phyloP scores from a whole-genome alignment of 345 rosid species.

The Bretschneidera sinensis region DNA sequence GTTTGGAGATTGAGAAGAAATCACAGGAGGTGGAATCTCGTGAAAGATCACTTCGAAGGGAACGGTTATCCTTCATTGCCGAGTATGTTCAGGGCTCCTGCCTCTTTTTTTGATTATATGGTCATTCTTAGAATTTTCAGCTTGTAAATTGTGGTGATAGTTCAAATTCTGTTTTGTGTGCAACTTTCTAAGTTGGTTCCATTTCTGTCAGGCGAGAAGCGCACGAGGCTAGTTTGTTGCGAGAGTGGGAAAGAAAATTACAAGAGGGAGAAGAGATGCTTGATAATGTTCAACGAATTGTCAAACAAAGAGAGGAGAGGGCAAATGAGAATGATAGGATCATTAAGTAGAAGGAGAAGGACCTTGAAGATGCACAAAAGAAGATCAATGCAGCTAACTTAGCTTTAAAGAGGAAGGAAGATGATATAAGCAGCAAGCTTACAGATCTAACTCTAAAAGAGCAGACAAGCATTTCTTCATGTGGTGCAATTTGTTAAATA shows the following conservation, averaged over 20 bases:
- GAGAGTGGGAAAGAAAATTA: constrained; percentile 86
- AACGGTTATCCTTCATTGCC: constrained; percentile 62
- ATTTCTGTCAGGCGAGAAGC: constrained; percentile 59
- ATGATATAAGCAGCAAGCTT: constrained; percentile 57
- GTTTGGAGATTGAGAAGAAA: constrained; percentile 75
- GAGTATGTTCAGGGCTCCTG: constrained; percentile 50
- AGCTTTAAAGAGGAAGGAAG: constrained; percentile 61
- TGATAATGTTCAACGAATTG: constrained; percentile 37
- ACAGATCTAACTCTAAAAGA: constrained; percentile 51
- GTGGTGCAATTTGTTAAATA: not conserved
- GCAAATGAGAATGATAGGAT: constrained; percentile 73
- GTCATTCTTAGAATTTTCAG: not conserved
- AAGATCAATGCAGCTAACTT: constrained; percentile 60
- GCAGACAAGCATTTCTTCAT: constrained; percentile 44
- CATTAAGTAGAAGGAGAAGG: constrained; percentile 69
- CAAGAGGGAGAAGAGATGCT: constrained; percentile 85
- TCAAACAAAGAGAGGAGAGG: constrained; percentile 90
- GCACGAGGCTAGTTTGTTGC: constrained; percentile 57
- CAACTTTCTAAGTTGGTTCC: constrained; percentile 6
- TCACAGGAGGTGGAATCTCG: constrained; percentile 66
- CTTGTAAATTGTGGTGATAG: not conserved
- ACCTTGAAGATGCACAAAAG: constrained; percentile 71
- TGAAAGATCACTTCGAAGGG: constrained; percentile 61
- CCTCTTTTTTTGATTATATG: not conserved
- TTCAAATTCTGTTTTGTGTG: not conserved